phyloP scores from a whole-genome alignment of 495 filamentous ascomycete species.

The Chaetomidium leptoderma region DNA sequence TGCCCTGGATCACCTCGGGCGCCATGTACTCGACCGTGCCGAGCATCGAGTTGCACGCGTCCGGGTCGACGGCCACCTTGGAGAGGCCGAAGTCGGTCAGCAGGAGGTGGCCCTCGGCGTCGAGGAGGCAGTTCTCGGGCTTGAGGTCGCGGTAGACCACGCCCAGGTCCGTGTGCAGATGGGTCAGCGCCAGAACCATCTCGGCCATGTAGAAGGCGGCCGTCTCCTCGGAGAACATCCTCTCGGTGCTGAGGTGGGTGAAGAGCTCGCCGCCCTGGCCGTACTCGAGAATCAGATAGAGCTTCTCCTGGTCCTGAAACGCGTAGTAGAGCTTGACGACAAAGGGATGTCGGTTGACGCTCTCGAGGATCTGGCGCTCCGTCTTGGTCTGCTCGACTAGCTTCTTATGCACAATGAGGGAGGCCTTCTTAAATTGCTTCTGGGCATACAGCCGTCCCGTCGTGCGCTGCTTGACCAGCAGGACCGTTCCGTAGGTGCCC shows the following conservation, averaged over 20 bases:
- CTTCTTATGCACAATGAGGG: constrained; percentile 84
- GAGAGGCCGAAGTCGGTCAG: constrained; percentile 95
- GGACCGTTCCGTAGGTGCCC: constrained; percentile 88
- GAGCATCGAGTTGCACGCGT: constrained; percentile 79
- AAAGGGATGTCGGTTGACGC: constrained; percentile 91
- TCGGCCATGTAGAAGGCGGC: constrained; percentile 98
- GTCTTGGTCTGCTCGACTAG: constrained; percentile 96
- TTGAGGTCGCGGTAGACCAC: constrained; percentile 97
- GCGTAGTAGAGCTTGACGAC: constrained; percentile 97
- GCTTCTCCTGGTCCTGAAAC: constrained; percentile 96
- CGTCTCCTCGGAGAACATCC: constrained; percentile 83
- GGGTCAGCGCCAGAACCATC: constrained; percentile 88
- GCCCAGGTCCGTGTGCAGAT: constrained; percentile 84
- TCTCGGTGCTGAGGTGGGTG: constrained; percentile 78
- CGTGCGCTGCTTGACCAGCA: constrained; percentile 79
- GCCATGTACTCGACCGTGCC: constrained; percentile 99
- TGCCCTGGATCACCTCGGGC: constrained; percentile 81
- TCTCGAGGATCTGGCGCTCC: constrained; percentile 88
- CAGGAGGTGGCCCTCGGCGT: constrained; percentile 84
- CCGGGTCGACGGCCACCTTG: constrained; percentile 83
- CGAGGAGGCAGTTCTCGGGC: constrained; percentile 95
- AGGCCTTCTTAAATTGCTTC: constrained; percentile 97
- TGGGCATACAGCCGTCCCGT: constrained; percentile 92
- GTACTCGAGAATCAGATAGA: constrained; percentile 97
- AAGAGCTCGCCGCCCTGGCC: constrained; percentile 97